These are phyloP conservation scores for Schizosaccharomyces cryophilus DNA, from an alignment of 805 yeast genomes.

Conservation along the genomic window DNA sequence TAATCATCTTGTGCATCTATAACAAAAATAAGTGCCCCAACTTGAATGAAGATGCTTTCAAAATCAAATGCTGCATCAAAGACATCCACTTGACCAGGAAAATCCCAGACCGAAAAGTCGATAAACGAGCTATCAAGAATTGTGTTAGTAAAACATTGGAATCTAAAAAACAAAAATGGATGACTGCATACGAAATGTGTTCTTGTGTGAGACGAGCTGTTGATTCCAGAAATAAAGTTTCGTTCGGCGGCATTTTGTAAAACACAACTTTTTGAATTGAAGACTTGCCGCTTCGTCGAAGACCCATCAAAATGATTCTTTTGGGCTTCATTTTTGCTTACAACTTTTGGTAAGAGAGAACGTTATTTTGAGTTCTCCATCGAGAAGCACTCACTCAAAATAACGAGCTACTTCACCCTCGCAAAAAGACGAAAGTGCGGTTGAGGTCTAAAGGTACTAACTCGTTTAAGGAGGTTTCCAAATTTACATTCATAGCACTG, in stretches of 20 bases:
- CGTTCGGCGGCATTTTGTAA: constrained; percentile 88
- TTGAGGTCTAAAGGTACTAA: too few species aligned
- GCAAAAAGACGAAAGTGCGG: too few species aligned
- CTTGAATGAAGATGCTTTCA: constrained; percentile 48
- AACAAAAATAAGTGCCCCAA: constrained; percentile 80
- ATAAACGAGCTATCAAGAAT: constrained; percentile 30
- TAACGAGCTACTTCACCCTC: too few species aligned
- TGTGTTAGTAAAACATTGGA: background rate
- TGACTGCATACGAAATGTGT: constrained; percentile 25
- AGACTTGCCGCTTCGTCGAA: constrained; percentile 45
- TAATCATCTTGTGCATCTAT: constrained; percentile 93
- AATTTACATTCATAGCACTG: too few species aligned
- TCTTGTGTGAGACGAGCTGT: constrained; percentile 77
- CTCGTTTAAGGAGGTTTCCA: too few species aligned
- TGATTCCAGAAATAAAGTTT: constrained; percentile 69
- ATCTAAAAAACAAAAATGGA: constrained; percentile 3
- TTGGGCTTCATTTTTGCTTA: background rate
- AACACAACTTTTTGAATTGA: constrained; percentile 89
- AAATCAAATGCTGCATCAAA: constrained; percentile 70
- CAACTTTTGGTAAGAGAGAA: background rate
- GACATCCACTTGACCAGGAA: constrained; percentile 81
- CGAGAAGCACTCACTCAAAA: too few species aligned
- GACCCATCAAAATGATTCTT: constrained; percentile 1
- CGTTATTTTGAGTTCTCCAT: background rate
- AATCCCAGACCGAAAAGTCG: constrained; percentile 71